Conservation (phyloP, 163 green algal species). For the Botryococcus braunii region DNA sequence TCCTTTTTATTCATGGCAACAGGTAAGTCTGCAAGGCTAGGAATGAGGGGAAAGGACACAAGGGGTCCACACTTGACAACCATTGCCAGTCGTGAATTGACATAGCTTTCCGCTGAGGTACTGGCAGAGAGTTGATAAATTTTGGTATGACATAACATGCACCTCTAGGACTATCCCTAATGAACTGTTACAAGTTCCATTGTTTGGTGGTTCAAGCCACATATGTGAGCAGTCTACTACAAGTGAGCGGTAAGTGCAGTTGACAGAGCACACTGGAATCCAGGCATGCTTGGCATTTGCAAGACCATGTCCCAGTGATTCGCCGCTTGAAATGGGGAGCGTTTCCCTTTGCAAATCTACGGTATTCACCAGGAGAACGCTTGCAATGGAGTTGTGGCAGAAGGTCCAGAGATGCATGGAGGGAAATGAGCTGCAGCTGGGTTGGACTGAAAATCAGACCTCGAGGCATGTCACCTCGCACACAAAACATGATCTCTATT, state of each 20-base stretch:
- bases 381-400: slow-evolving; percentile 9
- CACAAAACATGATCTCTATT: neutral
- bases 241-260: too few relatives aligned
- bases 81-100: too few relatives aligned
- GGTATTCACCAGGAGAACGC: slow-evolving; percentile 7
- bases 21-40: neutral
- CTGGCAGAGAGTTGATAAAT: too few relatives aligned
- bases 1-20: slow-evolving; percentile 25
- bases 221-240: too few relatives aligned
- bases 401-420: neutral
- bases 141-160: too few relatives aligned
- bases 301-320: slow-evolving; percentile 19
- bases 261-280: too few relatives aligned
- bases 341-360: slow-evolving; percentile 19
- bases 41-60: too few relatives aligned
- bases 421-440: slow-evolving; percentile 13
- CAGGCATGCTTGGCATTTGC: slow-evolving; percentile 14
- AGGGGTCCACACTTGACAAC: too few relatives aligned
- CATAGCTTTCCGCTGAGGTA: too few relatives aligned
- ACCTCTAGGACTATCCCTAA: too few relatives aligned
- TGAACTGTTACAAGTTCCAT: too few relatives aligned
- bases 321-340: slow-evolving; percentile 14
- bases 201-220: too few relatives aligned
- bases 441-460: slow-evolving; percentile 6
- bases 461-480: neutral